Percentiles rank a stretch among this genome's conserved stretches.
Conservation (phyloP, 192 early-diverging fungal species). For the Mortierella hygrophila region DNA sequence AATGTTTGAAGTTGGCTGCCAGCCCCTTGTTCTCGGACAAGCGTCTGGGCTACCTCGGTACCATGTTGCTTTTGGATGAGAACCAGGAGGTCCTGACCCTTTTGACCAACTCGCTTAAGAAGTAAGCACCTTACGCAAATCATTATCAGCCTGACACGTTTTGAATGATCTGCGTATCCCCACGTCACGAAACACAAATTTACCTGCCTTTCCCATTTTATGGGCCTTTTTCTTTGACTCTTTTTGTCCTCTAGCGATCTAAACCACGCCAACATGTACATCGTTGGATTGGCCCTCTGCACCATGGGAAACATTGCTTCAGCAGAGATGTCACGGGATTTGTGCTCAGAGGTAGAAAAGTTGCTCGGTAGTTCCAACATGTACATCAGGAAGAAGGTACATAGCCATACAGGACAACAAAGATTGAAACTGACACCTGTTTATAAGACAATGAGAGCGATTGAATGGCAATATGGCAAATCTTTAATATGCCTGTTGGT, state of each 20-base stretch:
- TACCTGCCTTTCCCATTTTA: neutral
- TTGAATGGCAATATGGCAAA: neutral
- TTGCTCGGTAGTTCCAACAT: constrained; percentile 91
- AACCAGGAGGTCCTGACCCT: constrained; percentile 97
- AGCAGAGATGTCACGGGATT: constrained; percentile 93
- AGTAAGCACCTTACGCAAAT: constrained; percentile 63
- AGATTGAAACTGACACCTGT: neutral
- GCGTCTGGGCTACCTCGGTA: constrained; percentile 97
- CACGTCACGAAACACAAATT: constrained; percentile 20
- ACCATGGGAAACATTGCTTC: constrained; percentile 98
- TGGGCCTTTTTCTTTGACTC: neutral
- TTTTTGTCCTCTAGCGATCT: constrained; percentile 77
- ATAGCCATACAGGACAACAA: neutral
- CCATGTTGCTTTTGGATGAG: constrained; percentile 97
- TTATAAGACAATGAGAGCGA: neutral
- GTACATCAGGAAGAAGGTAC: constrained; percentile 97
- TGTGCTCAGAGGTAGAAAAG: constrained; percentile 94
- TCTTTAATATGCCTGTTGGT: neutral
- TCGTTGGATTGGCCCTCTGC: constrained; percentile 96
- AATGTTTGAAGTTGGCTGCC: constrained; percentile 98
- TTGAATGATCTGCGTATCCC: neutral
- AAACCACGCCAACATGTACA: constrained; percentile 95
- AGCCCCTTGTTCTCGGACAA: constrained; percentile 96
- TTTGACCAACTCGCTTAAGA: constrained; percentile 98
- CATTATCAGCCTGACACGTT: constrained; percentile 1